phyloP scores from a whole-genome alignment of 441 rosid species.

The Isatis lusitanica region DNA sequence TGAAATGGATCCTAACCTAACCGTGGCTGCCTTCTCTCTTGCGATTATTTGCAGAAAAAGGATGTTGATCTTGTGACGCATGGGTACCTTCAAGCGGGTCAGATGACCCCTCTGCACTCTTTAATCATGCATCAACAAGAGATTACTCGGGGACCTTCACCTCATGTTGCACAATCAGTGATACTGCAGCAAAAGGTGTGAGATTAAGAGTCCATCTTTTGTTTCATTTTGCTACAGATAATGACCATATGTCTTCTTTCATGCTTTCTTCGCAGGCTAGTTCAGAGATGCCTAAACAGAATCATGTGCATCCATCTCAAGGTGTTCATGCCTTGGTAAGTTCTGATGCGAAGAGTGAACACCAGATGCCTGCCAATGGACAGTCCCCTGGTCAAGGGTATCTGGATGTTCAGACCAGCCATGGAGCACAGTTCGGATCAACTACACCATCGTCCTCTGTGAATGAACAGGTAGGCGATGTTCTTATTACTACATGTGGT shows the following conservation, averaged over 20 bases:
- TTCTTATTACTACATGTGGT: not conserved
- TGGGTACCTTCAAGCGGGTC: conserved; percentile 74
- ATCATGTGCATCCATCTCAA: conserved; percentile 53
- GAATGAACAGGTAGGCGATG: conserved; percentile 59
- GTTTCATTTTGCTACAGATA: not conserved
- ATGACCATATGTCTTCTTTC: conserved; percentile 5
- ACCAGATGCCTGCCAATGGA: conserved; percentile 58
- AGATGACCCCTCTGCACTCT: conserved; percentile 74
- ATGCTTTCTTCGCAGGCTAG: conserved; percentile 47
- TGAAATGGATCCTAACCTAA: not conserved
- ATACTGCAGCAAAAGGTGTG: conserved; percentile 70
- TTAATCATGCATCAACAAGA: conserved; percentile 79
- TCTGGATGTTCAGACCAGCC: conserved; percentile 52
- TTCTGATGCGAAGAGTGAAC: conserved; percentile 57
- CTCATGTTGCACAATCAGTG: conserved; percentile 55
- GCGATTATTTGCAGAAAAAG: conserved; percentile 45
- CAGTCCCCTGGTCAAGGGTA: conserved; percentile 57
- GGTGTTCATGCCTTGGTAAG: conserved; percentile 48
- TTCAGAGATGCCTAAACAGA: conserved; percentile 47
- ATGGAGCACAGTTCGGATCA: conserved; percentile 51
- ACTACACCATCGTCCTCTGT: conserved; percentile 47
- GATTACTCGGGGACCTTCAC: conserved; percentile 56
- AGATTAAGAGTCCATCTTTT: conserved; percentile 3
- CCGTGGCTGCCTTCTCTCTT: not conserved
- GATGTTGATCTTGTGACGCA: conserved; percentile 67